Base-by-base conservation (phyloP, 208 protist genomes). In the Trypanosoma platydactyli region DNA sequence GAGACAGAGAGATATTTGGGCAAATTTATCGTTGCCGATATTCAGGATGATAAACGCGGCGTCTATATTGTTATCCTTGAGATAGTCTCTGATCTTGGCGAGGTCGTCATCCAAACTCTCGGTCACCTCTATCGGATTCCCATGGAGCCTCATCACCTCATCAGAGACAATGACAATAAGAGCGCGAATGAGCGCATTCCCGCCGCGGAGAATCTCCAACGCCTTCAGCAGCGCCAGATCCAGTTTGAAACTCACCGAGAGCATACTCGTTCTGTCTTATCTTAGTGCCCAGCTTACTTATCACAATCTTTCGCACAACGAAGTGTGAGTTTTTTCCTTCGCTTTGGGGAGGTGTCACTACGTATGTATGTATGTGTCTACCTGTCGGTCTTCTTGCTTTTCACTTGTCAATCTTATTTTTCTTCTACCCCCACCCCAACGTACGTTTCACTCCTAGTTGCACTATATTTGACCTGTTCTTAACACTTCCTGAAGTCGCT, bases 161-260 rank as follows among this genome's bases (percentile, higher is more conserved):
- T 88, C 68, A 18, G 81, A 72, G 6, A 92, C 75, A 16, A 60
- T 71, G 53, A 88, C 63, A 33, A 80, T 53, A 29, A 92, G 64
- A 3, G 75, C 79, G 15, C 71, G 68, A 51, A 79, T 68, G 0
- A 25, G 42, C 20, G 64, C 63, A 55, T 56, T 18, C 48, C 52
- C 57, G 49, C 62, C 72, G 12, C 49, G 62, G 50, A 77, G 70
- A 22, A 71, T 58, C 63, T 81, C 75, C 9, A 92, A 73, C 22
- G 68, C 75, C 30, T 72, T 63, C 49, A 73, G 63, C 50, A 77
- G 71, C 22, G 68, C 69, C 0, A 68, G 30, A 42, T 84, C 79
- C 3, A 92, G 66, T 24, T 78, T 80, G 60, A 88, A 87, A 42
- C 84, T 79, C 29, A 92, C 74, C 27, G 67, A 76, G 4, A 88